Evolutionary conservation across 768 basidiomycete species (phyloP).

Genomic region (Dioszegia hungarica): DNA sequence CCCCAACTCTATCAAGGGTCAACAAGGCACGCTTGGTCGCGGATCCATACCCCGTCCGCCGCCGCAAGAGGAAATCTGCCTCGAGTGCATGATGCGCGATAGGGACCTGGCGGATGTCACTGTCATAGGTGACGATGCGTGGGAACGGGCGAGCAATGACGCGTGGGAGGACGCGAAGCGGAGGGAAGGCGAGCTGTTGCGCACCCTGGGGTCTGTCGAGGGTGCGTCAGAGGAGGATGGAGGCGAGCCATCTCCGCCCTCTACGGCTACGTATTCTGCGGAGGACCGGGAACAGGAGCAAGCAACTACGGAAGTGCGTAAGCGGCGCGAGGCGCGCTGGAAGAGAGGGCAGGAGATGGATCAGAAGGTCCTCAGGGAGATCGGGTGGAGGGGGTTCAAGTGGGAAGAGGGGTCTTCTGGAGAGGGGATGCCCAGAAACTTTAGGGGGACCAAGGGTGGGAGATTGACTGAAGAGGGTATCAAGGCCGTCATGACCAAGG

Average conservation of each 20-base stretch:
- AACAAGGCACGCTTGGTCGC: constrained; percentile 11
- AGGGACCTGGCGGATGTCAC: constrained; percentile 95
- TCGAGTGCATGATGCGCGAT: constrained; percentile 98
- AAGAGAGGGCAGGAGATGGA: constrained; percentile 25
- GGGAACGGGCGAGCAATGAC: constrained; percentile 86
- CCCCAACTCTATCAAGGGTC: constrained; percentile 5
- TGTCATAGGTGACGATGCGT: constrained; percentile 76
- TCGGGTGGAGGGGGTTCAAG: constrained; percentile 46
- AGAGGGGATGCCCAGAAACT: constrained; percentile 38
- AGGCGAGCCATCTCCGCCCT: not conserved
- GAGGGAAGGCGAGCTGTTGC: constrained; percentile 28
- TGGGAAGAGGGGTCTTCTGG: constrained; percentile 43
- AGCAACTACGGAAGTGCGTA: constrained; percentile 11
- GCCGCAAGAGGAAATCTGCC: constrained; percentile 65
- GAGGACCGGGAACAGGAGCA: constrained; percentile 23
- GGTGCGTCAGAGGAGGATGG: not conserved
- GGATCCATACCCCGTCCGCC: constrained; percentile 8
- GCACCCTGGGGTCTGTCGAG: constrained; percentile 14
- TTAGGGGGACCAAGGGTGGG: constrained; percentile 36
- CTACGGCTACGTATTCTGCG: constrained; percentile 14
- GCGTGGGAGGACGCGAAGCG: constrained; percentile 67
- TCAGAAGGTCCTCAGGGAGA: constrained; percentile 15
- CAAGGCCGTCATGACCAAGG: constrained; percentile 53
- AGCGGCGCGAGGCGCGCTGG: constrained; percentile 9
- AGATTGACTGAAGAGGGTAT: constrained; percentile 45